Conservation (phyloP, 2,329 filamentous ascomycete genomes). For the Scytalidium lignicola region DNA sequence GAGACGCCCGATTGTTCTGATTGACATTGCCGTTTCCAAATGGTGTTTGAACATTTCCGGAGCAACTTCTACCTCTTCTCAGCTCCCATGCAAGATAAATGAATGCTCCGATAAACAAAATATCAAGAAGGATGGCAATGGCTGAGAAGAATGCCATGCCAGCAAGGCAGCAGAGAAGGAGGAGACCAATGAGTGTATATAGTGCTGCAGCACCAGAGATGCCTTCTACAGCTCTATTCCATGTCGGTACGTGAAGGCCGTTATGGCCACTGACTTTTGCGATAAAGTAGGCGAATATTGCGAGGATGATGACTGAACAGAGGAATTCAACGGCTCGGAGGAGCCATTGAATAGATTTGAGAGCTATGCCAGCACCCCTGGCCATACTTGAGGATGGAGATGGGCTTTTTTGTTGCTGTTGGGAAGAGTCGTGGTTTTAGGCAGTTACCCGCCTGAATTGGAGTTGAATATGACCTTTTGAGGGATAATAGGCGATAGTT, state of each 20-base stretch:
- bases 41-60: constrained; percentile 57
- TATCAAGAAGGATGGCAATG: constrained; percentile 69
- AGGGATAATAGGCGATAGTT: no score
- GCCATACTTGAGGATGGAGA: not conserved
- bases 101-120: constrained; percentile 71
- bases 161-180: constrained; percentile 75
- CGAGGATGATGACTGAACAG: constrained; percentile 68
- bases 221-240: constrained; percentile 69
- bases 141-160: constrained; percentile 69
- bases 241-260: constrained; percentile 54
- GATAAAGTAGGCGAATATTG: constrained; percentile 81
- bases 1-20: constrained; percentile 41
- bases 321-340: constrained; percentile 70
- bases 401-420: not conserved
- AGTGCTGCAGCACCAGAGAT: constrained; percentile 70
- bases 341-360: constrained; percentile 66
- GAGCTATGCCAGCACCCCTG: constrained; percentile 46
- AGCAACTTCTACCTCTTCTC: constrained; percentile 65
- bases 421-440: no score
- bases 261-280: constrained; percentile 63
- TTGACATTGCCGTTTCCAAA: constrained; percentile 59
- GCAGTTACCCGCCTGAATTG: no score
- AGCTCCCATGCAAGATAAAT: constrained; percentile 77
- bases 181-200: constrained; percentile 67
- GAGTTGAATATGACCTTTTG: no score